Base-by-base conservation (phyloP, 345 rosid species). In the Theobroma cacao region DNA sequence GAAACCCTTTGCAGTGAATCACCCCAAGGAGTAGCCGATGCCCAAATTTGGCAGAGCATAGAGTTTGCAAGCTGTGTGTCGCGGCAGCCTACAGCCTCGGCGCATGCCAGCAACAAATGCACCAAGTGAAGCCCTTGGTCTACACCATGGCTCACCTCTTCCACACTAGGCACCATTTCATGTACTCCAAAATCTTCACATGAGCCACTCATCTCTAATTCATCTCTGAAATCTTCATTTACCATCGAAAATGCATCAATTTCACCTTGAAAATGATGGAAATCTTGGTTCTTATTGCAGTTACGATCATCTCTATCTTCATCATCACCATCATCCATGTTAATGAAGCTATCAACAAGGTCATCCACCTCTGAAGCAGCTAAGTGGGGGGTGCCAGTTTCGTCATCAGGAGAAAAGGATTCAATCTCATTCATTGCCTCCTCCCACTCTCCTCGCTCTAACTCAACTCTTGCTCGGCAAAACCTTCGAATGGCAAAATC, bases 91-190 rank as follows among this genome's bases (percentile, higher is more conserved):
- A 91, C 82, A 22, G 94, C 94, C 87, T 91, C 94, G 3, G 92
- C 92, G 63, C 94, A 89, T 5, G 89, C 92, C 67, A 91, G 45
- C 67, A 91, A 52, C 50, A 81, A 76, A 80, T 91, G 94, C 50
- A 91, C 91, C 84, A 91, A 79, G 65, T 87, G 89, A 52, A 91
- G 92, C 48, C 93, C 93, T 76, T 87, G 89, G 82, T 89, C 89
- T 65, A 87, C 91, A 20, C 87, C 90, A 64, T 77, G 85, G 74
- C 82, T 87, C 48, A 48, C 85, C 63, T 67, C 80, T 22, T 75
- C 82, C 64, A 64, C 65, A 8, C 72, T 72, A 74, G 78, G 58
- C 69, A 79, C 40, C 75, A 30, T 33, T 47, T 50, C 75, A 31
- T 48, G 59, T 30, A 55, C 75, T 12, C 40, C 78, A 62, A 70